phyloP scores from a whole-genome alignment of 2,329 filamentous ascomycete genomes.

The Fusarium caatingaense region DNA sequence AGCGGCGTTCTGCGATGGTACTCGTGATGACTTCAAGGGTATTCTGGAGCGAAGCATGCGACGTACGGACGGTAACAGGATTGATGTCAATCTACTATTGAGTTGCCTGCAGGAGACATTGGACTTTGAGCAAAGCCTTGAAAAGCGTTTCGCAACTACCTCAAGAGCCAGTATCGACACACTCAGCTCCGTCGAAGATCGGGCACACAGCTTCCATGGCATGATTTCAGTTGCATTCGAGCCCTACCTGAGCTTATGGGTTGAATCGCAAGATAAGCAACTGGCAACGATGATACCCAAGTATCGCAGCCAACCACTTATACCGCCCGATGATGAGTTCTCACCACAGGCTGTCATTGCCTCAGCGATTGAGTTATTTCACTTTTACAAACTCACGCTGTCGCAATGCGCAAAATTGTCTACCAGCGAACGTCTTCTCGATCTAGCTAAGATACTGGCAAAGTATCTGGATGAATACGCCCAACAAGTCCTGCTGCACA shows the following conservation, averaged over 20 bases:
- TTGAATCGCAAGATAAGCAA: conserved; percentile 93
- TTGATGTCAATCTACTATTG: conserved; percentile 90
- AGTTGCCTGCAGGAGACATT: conserved; percentile 94
- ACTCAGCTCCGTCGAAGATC: conserved; percentile 81
- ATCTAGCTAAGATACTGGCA: conserved; percentile 85
- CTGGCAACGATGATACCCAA: conserved; percentile 85
- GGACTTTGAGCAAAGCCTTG: conserved; percentile 93
- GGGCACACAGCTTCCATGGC: conserved; percentile 82
- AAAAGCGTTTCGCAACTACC: conserved; percentile 81
- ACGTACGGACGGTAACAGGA: conserved; percentile 77
- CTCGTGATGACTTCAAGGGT: conserved; percentile 92
- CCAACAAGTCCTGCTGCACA: conserved; percentile 86
- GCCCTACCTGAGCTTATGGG: conserved; percentile 96
- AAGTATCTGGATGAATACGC: conserved; percentile 97
- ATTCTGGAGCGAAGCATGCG: conserved; percentile 91
- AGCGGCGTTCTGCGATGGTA: conserved; percentile 94
- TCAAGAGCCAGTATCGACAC: conserved; percentile 89
- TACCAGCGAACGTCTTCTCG: conserved; percentile 85
- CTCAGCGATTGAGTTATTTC: conserved; percentile 96
- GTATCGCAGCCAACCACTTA: conserved; percentile 84
- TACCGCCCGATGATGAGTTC: conserved; percentile 90
- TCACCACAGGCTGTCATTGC: conserved; percentile 88
- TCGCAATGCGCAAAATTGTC: conserved; percentile 97
- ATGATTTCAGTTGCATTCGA: conserved; percentile 97
- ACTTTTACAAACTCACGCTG: conserved; percentile 92